These are phyloP conservation scores for Candida sp. DNA, from an alignment of 1,139 yeast genomes.

Conservation along the genomic window DNA sequence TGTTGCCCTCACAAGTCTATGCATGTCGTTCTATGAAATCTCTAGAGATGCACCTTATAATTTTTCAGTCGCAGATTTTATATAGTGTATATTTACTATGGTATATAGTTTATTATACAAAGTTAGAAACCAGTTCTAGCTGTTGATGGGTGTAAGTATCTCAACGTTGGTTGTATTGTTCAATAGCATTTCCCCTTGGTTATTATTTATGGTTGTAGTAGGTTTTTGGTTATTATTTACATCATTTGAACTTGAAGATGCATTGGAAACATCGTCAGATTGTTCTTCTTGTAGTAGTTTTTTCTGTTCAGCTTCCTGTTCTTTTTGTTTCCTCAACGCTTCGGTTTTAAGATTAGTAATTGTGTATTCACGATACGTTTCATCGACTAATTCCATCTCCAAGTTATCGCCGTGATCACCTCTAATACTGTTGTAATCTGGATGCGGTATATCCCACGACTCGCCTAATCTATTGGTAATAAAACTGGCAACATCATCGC, in stretches of 20 bases:
- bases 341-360: slow-evolving; percentile 8
- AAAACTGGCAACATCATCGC: slow-evolving; percentile 82
- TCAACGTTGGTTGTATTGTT: neutral
- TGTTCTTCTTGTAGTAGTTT: neutral
- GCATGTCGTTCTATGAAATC: neutral
- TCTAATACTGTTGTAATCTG: slow-evolving; percentile 17
- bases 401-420: slow-evolving; percentile 18
- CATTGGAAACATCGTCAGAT: too few species aligned
- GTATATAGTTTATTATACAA: neutral
- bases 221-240: neutral
- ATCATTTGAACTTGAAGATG: neutral
- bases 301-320: neutral
- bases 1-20: neutral
- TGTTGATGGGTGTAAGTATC: neutral
- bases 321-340: neutral
- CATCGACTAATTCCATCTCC: slow-evolving; percentile 16
- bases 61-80: neutral
- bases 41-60: neutral
- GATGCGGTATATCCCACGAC: slow-evolving; percentile 63
- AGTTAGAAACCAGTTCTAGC: slow-evolving; percentile 1
- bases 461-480: slow-evolving; percentile 49
- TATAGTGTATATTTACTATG: too few species aligned
- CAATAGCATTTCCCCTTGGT: neutral
- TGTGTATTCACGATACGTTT: slow-evolving; percentile 19
- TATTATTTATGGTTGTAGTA: neutral